These are phyloP conservation scores for Cryphonectria parasitica DNA, from an alignment of 2,329 filamentous ascomycete genomes.

Conservation along the genomic window DNA sequence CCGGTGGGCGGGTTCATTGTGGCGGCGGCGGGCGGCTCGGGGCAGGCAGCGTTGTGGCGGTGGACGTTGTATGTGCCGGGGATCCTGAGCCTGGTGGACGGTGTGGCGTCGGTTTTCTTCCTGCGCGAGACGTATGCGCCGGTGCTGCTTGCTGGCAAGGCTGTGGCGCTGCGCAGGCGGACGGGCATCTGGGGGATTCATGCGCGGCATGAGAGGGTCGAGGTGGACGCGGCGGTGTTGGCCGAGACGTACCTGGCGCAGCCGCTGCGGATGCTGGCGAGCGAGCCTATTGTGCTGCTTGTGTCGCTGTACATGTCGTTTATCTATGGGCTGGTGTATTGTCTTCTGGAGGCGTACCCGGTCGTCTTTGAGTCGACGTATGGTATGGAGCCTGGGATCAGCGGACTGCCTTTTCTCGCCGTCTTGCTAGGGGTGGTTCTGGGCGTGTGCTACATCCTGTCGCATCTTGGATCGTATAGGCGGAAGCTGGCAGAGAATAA, in stretches of 20 bases:
- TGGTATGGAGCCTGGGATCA: constrained; percentile 36
- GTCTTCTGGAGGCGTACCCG: constrained; percentile 24
- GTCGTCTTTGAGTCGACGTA: constrained; percentile 36
- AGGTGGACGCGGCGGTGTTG: constrained; percentile 25
- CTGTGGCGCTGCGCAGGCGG: constrained; percentile 14
- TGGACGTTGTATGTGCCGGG: constrained; percentile 26
- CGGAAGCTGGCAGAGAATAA: constrained; percentile 29
- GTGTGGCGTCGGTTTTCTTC: constrained; percentile 9
- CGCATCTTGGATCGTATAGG: constrained; percentile 35
- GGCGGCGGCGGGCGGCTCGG: neutral
- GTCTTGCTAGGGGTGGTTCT: constrained; percentile 32
- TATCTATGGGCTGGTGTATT: constrained; percentile 28
- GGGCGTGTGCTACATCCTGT: constrained; percentile 34
- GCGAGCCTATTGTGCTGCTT: constrained; percentile 59
- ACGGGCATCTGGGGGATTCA: constrained; percentile 34
- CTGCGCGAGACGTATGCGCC: constrained; percentile 25
- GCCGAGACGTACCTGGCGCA: constrained; percentile 31
- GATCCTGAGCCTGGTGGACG: constrained; percentile 20
- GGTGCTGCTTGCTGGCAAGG: constrained; percentile 17
- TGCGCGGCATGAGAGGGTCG: constrained; percentile 19
- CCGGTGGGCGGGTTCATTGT: constrained; percentile 20
- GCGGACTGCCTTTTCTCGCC: constrained; percentile 38
- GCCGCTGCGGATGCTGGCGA: constrained; percentile 44
- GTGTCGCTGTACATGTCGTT: constrained; percentile 37
- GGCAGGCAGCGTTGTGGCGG: constrained; percentile 16